These are phyloP conservation scores for Actinomucor elegans DNA, from an alignment of 371 early-diverging fungal species.

Conservation along the genomic window DNA sequence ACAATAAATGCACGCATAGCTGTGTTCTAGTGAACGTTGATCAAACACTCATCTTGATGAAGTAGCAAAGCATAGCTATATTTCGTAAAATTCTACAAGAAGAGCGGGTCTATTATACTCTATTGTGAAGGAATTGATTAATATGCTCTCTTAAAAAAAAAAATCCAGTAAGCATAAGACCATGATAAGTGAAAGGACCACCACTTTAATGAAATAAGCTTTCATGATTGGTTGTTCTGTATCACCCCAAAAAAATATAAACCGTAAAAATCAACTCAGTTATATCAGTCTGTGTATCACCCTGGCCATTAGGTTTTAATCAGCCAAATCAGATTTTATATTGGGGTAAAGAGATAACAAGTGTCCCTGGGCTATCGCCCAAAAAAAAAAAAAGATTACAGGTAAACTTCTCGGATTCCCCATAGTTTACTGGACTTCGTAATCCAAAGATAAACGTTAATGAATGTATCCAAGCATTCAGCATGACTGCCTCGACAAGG, in stretches of 20 bases:
- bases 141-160: no score
- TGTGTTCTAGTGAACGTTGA: no score
- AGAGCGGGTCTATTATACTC: no score
- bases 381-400: not conserved
- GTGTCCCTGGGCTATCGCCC: not conserved
- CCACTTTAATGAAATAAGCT: no score
- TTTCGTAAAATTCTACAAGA: no score
- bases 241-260: slow-evolving; percentile 21
- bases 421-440: slow-evolving; percentile 3
- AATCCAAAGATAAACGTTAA: not conserved
- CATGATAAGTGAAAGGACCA: not conserved
- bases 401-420: no score
- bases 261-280: not conserved
- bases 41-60: no score
- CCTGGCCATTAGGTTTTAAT: not conserved
- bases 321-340: not conserved
- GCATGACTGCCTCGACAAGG: not conserved
- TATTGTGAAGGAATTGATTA: no score
- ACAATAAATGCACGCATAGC: no score
- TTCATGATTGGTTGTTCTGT: slow-evolving; percentile 19
- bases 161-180: no score
- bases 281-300: not conserved
- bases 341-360: slow-evolving; percentile 7
- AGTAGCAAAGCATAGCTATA: no score
- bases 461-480: not conserved